These are phyloP conservation scores for Blastocystis sp. DNA, from an alignment of 352 stramenopile species.

Conservation along the genomic window DNA sequence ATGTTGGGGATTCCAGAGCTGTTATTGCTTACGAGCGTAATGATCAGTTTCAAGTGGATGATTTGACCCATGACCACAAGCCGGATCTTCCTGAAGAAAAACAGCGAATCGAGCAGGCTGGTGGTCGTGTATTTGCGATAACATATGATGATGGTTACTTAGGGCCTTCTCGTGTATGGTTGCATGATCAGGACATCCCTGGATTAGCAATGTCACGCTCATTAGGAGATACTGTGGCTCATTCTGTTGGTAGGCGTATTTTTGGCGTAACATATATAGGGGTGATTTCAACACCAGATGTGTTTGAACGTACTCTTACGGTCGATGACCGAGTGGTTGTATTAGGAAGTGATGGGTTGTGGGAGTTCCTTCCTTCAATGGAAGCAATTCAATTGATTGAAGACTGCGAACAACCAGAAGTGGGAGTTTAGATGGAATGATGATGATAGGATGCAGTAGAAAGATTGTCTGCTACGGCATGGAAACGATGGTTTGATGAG, in stretches of 20 bases:
- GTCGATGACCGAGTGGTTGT: slow-evolving; percentile 79
- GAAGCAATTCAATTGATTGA: slow-evolving; percentile 87
- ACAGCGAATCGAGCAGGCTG: slow-evolving; percentile 69
- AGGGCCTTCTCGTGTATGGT: slow-evolving; percentile 90
- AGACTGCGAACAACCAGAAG: slow-evolving; percentile 77
- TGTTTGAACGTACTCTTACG: slow-evolving; percentile 73
- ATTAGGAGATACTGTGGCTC: slow-evolving; percentile 87
- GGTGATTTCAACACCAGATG: slow-evolving; percentile 88
- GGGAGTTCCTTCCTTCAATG: slow-evolving; percentile 93
- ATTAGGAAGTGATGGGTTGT: slow-evolving; percentile 92
- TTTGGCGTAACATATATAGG: slow-evolving; percentile 63
- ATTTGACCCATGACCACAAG: slow-evolving; percentile 92
- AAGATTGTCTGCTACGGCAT: slow-evolving; percentile 15
- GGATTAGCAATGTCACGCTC: slow-evolving; percentile 92
- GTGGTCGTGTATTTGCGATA: slow-evolving; percentile 90
- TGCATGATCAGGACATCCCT: slow-evolving; percentile 92
- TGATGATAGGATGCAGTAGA: not conserved
- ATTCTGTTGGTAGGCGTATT: slow-evolving; percentile 74
- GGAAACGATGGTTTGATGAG: slow-evolving; percentile 88
- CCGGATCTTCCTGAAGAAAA: slow-evolving; percentile 87
- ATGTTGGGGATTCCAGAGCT: slow-evolving; percentile 88
- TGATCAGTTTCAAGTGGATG: slow-evolving; percentile 67
- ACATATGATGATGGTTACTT: slow-evolving; percentile 96
- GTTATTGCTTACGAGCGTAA: slow-evolving; percentile 63
- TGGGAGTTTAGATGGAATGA: not conserved